Evolutionary conservation across 257 asterid genomes (phyloP), one percentile per base, ranked within the genome.

Genomic region (Solanum appendiculatum): DNA sequence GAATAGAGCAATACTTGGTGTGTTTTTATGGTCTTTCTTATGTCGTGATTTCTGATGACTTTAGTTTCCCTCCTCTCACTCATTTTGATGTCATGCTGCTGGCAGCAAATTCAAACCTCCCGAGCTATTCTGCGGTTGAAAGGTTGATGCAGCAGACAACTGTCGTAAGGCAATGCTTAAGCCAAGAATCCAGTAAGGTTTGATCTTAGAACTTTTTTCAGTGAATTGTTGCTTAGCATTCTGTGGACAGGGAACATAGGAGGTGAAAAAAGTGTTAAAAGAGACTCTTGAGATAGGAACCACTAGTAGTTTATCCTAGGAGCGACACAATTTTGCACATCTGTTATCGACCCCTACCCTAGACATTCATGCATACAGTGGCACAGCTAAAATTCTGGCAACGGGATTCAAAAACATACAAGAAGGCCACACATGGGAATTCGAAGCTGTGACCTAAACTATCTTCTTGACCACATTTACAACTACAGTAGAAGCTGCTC

Each of bases 1-100:
- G 89, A 97, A 97, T 93, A 89, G 96, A 87, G 97, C 97, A 63
- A 90, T 97, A 86, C 97, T 97, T 64, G 98, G 98, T 96, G 90
- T 69, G 92, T 83, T 25, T 20, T 42, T 29, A 37, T 3, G 16
- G 69, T 66, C 40, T 63, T 46, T 40, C 72, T 78, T 29, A 51
- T 77, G 40, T 40, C 18, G 9, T 64, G 14, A n/a, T 83, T 64
- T 83, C 34, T 39, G 18, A 23, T 63, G 54, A 23, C 27, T 77
- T 33, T 25, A 25, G 9, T 68, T 44, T 75, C 44, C 74, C 54
- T 85, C 70, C 72, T 74, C 34, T 63, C 11, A 54, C 86, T 87
- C 33, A 82, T 86, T 83, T 78, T 23, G 42, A 51, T 20, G 72
- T 82, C 77, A 23, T 91, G 48, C 31, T 85, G 27, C 78, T 90